Conservation (phyloP, 306 rosid species). For the Fragaria ananassa region DNA sequence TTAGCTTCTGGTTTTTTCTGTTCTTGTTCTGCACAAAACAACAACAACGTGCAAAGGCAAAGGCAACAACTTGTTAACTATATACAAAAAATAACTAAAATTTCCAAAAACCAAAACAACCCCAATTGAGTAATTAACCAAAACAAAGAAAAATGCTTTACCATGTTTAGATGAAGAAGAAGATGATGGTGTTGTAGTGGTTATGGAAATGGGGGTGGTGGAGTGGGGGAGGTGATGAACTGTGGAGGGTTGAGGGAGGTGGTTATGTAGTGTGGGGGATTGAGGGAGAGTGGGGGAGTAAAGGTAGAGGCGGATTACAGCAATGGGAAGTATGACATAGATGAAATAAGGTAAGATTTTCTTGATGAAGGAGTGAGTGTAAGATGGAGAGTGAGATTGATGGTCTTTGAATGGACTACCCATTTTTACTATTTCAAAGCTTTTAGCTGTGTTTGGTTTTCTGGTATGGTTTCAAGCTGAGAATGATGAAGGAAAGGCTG, state of each 20-base stretch:
- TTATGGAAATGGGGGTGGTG: slow-evolving; percentile 20
- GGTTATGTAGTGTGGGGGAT: slow-evolving; percentile 27
- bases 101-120: neutral
- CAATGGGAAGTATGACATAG: slow-evolving; percentile 61
- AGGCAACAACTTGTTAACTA: neutral
- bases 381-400: neutral
- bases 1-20: neutral
- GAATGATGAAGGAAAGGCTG: neutral
- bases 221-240: slow-evolving; percentile 30
- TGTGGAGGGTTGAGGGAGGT: slow-evolving; percentile 27
- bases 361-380: slow-evolving; percentile 22
- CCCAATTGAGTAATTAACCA: slow-evolving; percentile 8
- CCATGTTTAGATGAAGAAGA: slow-evolving; percentile 13
- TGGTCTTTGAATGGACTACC: slow-evolving; percentile 51
- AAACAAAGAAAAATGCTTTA: neutral
- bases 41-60: slow-evolving; percentile 8
- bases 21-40: slow-evolving; percentile 47
- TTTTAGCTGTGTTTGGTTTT: neutral
- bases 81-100: neutral
- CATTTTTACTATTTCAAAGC: slow-evolving; percentile 30
- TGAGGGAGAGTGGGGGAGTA: slow-evolving; percentile 47
- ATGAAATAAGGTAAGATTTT: slow-evolving; percentile 56
- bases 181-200: slow-evolving; percentile 22
- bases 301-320: slow-evolving; percentile 56
- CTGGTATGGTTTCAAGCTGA: neutral